Conservation (phyloP, 306 rosid genomes). For the Arachis hypogaea region DNA sequence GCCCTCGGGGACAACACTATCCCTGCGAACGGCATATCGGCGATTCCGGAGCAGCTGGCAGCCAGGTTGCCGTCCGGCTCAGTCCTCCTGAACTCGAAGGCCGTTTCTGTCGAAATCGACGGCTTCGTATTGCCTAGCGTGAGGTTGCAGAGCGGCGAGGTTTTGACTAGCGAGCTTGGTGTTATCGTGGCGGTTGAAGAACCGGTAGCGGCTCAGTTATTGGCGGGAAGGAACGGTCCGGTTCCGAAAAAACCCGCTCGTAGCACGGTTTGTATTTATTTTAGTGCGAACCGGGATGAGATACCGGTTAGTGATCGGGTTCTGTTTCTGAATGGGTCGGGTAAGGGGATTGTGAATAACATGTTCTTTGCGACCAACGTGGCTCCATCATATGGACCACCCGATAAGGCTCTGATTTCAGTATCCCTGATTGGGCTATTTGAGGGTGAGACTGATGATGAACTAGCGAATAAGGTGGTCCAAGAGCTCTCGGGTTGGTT, state of each 20-base stretch:
- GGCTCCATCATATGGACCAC: slow-evolving; percentile 76
- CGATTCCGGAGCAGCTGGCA: slow-evolving; percentile 75
- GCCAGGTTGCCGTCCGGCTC: slow-evolving; percentile 60
- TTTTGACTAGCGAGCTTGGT: slow-evolving; percentile 63
- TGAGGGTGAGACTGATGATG: slow-evolving; percentile 48
- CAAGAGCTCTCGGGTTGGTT: slow-evolving; percentile 73
- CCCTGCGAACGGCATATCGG: slow-evolving; percentile 76
- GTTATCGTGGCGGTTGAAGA: slow-evolving; percentile 81
- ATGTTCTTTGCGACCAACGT: slow-evolving; percentile 93
- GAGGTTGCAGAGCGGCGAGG: slow-evolving; percentile 64
- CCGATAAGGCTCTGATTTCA: slow-evolving; percentile 59
- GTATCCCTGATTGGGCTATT: slow-evolving; percentile 69
- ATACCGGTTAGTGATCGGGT: slow-evolving; percentile 66
- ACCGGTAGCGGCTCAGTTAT: slow-evolving; percentile 52
- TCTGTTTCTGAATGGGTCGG: slow-evolving; percentile 76
- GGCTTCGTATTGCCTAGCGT: slow-evolving; percentile 46
- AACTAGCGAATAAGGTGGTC: slow-evolving; percentile 53
- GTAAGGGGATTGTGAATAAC: slow-evolving; percentile 81
- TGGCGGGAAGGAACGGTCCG: slow-evolving; percentile 45
- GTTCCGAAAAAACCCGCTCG: slow-evolving; percentile 56
- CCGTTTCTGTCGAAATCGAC: slow-evolving; percentile 49
- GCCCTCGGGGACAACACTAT: slow-evolving; percentile 89
- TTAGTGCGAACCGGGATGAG: slow-evolving; percentile 45
- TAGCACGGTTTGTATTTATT: slow-evolving; percentile 76
- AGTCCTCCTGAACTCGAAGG: slow-evolving; percentile 56